phyloP scores from a whole-genome alignment of 2,329 filamentous ascomycete species.

The Fusarium azukiicola region DNA sequence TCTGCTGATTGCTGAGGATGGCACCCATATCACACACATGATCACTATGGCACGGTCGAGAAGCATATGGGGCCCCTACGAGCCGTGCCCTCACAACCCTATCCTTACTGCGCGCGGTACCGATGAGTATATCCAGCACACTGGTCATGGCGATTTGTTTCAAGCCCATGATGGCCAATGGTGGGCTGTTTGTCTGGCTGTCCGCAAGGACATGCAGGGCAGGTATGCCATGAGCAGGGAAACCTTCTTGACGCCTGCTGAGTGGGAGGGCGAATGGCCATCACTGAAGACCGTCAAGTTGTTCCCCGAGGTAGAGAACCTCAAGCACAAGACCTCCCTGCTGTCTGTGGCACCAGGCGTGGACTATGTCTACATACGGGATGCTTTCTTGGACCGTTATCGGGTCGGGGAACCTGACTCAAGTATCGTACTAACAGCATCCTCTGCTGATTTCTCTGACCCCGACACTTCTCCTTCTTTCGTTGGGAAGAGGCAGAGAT shows the following conservation, averaged over 20 bases:
- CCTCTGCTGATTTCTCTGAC: not conserved
- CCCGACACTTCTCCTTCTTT: not conserved
- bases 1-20: slow-evolving; percentile 19
- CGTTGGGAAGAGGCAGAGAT: not conserved
- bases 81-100: not conserved
- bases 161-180: slow-evolving; percentile 9
- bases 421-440: not conserved
- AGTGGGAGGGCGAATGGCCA: slow-evolving; percentile 28
- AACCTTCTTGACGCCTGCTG: slow-evolving; percentile 11
- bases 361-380: slow-evolving; percentile 1
- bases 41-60: slow-evolving; percentile 16
- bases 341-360: not conserved
- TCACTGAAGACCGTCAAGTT: not conserved
- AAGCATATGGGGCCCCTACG: slow-evolving; percentile 22
- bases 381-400: not conserved
- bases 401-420: not conserved
- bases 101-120: not conserved
- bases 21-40: slow-evolving; percentile 3
- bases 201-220: not conserved
- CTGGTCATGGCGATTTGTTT: slow-evolving; percentile 21
- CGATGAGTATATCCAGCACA: slow-evolving; percentile 14
- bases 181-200: slow-evolving; percentile 16
- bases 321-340: too few relatives aligned
- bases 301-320: not conserved
- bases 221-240: slow-evolving; percentile 22